Base-by-base conservation (phyloP, 2,329 filamentous ascomycete species). In the Myriosclerotinia scirpicola region DNA sequence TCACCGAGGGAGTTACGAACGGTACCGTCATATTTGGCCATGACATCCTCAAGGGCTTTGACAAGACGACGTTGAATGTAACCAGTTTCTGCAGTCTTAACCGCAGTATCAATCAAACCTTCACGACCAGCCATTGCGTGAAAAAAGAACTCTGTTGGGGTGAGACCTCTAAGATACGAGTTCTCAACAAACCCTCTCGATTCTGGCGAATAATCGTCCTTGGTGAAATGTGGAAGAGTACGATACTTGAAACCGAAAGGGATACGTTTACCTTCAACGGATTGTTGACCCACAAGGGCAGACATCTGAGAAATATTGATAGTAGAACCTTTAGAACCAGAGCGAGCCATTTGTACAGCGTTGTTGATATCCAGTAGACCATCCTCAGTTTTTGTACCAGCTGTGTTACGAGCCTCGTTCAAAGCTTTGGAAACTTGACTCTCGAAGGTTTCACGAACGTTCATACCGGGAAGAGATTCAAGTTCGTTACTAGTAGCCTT, bases 251-350 rank as follows among this genome's bases (percentile, higher is more conserved):
- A 99, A 30, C 96, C 95, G 76, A 97, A 99, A 0, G 95, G 95
- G 81, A 99, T 97, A 83, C 95, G 95, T 81, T 97, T 97, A 75
- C 95, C 96, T 81, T 99, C 95, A 11, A 99, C 93, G 71, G 96
- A 96, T 78, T 99, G 96, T 78, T 99, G 95, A 71, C 96, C 95
- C 68, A 99, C 96, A 71, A 98, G 86, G 36, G 95, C 95, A 69
- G 93, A 96, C 95, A 99, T 99, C 80, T 99, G 95, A 20, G 96
- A 97, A 74, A 99, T 98, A 78, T 99, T 99, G 83, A 99, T 98
- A 15, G 92, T 94, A 2, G 95, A 98, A 78, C 95, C 95, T 83
- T 99, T 99, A 73, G 96, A 99, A 75, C 95, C 95, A 67, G 95
- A 97, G 64, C 89, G 88, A 68, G 96, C 93, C 91, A 98, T 99